Base-by-base conservation (phyloP, 2,329 filamentous ascomycete genomes). In the Lachnellula hyalina region DNA sequence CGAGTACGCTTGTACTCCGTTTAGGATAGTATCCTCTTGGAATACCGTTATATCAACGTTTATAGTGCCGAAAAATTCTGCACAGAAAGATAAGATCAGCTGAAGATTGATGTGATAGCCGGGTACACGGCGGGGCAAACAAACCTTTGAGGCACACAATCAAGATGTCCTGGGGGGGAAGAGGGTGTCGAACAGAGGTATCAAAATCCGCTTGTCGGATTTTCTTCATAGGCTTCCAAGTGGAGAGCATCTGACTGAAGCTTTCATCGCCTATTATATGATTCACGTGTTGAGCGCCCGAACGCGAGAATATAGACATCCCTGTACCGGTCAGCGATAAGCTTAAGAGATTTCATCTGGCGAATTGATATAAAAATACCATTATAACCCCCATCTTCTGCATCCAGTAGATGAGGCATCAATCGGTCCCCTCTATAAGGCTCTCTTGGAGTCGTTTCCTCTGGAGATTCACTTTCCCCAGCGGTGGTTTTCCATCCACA, bases 271-370 rank as follows among this genome's bases (percentile, higher is more conserved):
- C 57, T 25, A 59, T 52, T 15, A 59, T 23, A 8, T 21, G 15
- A 46, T 59, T 55, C 19, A 59, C 49, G 52, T 49, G 57, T 38
- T 36, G 25, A 46, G 55, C 38, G 35, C 57, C 57, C n/a, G 53
- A 44, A 14, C 35, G 41, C 3, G 57, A 53, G 49, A 59, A 59
- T 52, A 59, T 52, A 34, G 55, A 59, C 40, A 32, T 49, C 44
- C 6, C 57, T 51, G 54, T 19, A 28, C 19, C 6, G 8, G 48
- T 41, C 17, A 41, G 36, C 5, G 11, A 19, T 12, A 25, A 7
- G 12, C 2, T 8, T 17, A 2, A 28, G 15, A 14, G 9, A 32
- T 8, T 23, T 11, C 19, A 19, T 4, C 19, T 28, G 21, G 17
- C 11, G 21, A 8, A 4, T 12, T 28, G 34, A 19, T 9, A 19